Conservation (phyloP, 306 rosid species). For the Morella rubra region DNA sequence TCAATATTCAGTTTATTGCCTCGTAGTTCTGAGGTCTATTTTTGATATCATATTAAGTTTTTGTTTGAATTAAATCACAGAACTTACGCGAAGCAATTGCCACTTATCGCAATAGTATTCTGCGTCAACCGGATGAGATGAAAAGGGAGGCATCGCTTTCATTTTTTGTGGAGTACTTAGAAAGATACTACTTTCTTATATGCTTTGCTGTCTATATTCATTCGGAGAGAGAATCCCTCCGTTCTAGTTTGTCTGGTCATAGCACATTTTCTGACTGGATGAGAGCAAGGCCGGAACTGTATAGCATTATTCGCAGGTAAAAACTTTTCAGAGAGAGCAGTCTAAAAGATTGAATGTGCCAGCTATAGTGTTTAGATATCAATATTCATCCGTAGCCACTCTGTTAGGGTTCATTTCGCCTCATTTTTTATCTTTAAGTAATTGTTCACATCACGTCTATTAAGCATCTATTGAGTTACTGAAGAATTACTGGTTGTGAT, state of each 20-base stretch:
- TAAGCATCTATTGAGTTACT: slow-evolving; percentile 5
- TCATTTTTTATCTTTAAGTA: neutral
- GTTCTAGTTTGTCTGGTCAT: slow-evolving; percentile 45
- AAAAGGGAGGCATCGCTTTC: slow-evolving; percentile 84
- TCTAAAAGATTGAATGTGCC: neutral
- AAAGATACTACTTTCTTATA: slow-evolving; percentile 94
- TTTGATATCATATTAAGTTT: slow-evolving; percentile 27
- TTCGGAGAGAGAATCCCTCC: slow-evolving; percentile 60
- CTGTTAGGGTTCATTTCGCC: neutral
- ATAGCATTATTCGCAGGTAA: slow-evolving; percentile 91
- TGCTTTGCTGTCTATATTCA: slow-evolving; percentile 91
- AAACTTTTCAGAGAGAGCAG: neutral
- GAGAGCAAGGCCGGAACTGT: slow-evolving; percentile 87
- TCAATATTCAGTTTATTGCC: slow-evolving; percentile 20
- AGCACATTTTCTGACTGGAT: slow-evolving; percentile 81
- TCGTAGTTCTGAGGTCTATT: slow-evolving; percentile 14
- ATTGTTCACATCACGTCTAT: neutral
- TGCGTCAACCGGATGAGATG: slow-evolving; percentile 92
- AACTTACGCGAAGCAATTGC: slow-evolving; percentile 92
- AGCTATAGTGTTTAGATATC: neutral
- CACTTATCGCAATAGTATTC: slow-evolving; percentile 79
- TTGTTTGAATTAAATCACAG: slow-evolving; percentile 43
- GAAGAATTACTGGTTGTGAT: slow-evolving; percentile 11
- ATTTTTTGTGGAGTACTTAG: slow-evolving; percentile 85
- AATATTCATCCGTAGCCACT: neutral